phyloP scores from a whole-genome alignment of 2,329 filamentous ascomycete genomes.

The Falciphora oryzae region DNA sequence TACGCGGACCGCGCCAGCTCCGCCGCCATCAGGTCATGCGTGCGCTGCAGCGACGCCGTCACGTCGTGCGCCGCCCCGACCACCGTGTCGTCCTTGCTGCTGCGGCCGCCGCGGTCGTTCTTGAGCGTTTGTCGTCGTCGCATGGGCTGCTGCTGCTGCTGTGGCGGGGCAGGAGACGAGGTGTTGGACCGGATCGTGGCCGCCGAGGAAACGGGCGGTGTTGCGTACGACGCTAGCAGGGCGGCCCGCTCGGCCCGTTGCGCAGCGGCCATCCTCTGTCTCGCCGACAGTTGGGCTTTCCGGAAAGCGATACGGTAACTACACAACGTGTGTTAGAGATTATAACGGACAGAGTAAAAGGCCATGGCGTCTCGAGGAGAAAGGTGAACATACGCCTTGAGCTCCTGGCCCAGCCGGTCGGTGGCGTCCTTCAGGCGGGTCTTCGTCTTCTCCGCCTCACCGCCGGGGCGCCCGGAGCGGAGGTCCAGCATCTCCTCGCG shows the following conservation, averaged over 20 bases:
- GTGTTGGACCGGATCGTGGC: conserved; percentile 25
- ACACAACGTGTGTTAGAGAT: conserved; percentile 10
- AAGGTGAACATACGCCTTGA: conserved; percentile 53
- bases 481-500: conserved; percentile 72
- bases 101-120: conserved; percentile 57
- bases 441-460: conserved; percentile 55
- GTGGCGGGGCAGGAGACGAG: conserved; percentile 25
- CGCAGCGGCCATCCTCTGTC: conserved; percentile 65
- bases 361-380: neutral
- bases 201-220: conserved; percentile 23
- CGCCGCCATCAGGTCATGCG: conserved; percentile 77
- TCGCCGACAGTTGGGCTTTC: conserved; percentile 74
- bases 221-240: conserved; percentile 58
- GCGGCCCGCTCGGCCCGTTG: conserved; percentile 72
- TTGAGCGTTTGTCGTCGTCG: conserved; percentile 20
- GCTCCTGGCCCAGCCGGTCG: conserved; percentile 60
- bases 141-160: conserved; percentile 24
- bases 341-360: neutral
- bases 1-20: conserved; percentile 85
- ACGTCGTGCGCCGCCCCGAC: conserved; percentile 76
- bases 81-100: conserved; percentile 1
- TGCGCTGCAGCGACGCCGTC: conserved; percentile 74
- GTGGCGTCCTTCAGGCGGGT: conserved; percentile 61
- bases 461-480: conserved; percentile 42
- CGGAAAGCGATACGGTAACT: conserved; percentile 65